Percentiles rank a stretch among this genome's conserved stretches.
These are phyloP conservation scores for Blumeria graminis DNA, from an alignment of 2,329 filamentous ascomycete species.

Conservation along the genomic window DNA sequence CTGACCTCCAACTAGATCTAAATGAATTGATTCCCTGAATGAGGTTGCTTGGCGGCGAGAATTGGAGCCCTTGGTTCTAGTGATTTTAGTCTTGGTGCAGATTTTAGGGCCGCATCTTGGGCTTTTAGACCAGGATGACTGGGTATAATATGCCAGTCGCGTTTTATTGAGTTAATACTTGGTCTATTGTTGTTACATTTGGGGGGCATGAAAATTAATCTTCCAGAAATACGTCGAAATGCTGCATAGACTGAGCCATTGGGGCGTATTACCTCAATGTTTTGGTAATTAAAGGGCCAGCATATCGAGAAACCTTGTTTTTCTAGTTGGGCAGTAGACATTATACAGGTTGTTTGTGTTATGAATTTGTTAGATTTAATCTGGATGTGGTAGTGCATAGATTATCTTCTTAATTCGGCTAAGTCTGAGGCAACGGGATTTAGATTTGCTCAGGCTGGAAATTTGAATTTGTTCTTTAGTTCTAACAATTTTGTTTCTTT, in stretches of 20 bases:
- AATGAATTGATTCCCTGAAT: neutral
- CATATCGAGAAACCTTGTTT: neutral
- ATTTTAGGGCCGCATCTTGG: neutral
- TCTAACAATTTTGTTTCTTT: no score
- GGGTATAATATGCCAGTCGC: neutral
- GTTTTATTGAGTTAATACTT: neutral
- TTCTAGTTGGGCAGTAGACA: no score
- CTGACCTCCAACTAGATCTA: neutral
- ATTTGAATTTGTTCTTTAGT: no score
- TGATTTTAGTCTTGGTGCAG: neutral
- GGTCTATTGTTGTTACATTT: neutral
- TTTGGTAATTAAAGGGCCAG: neutral
- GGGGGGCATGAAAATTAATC: neutral
- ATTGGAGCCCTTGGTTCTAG: neutral
- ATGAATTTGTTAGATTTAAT: no score
- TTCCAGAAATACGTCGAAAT: neutral
- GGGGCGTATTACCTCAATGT: no score
- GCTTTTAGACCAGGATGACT: neutral
- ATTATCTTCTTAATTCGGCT: no score
- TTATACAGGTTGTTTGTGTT: no score
- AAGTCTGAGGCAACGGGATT: no score
- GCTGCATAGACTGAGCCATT: neutral
- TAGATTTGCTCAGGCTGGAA: no score
- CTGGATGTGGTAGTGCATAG: no score
- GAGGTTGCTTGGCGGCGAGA: neutral